A percentile compares a stretch with the other conserved stretches of the same genome.
phyloP scores from a whole-genome alignment of 768 basidiomycete species.

The Trametes gibbosa region DNA sequence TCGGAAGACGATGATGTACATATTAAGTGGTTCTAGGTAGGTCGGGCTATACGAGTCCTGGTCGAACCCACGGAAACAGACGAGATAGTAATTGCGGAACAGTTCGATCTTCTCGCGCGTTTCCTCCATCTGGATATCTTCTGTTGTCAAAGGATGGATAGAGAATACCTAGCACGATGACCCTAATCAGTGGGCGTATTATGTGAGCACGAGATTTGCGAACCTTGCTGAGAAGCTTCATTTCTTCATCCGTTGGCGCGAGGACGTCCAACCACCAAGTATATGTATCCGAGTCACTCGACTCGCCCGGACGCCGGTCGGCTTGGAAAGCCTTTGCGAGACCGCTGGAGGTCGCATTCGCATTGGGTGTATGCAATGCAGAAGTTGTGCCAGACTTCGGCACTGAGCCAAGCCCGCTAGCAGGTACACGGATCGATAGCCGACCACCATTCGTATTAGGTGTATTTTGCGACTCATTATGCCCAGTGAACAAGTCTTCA shows the following conservation, averaged over 20 bases:
- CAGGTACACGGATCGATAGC: background rate
- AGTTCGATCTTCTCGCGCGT: slow-evolving; percentile 99
- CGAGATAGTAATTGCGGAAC: slow-evolving; percentile 97
- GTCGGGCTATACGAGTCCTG: slow-evolving; percentile 98
- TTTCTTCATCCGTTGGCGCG: slow-evolving; percentile 95
- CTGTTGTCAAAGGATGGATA: slow-evolving; percentile 97
- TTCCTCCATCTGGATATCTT: slow-evolving; percentile 99
- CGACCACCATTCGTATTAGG: slow-evolving; percentile 1
- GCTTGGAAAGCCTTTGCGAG: slow-evolving; percentile 18
- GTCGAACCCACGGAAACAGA: slow-evolving; percentile 98
- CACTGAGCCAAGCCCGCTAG: background rate
- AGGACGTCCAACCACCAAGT: slow-evolving; percentile 98
- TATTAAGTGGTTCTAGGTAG: slow-evolving; percentile 95
- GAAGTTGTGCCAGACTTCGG: slow-evolving; percentile 16
- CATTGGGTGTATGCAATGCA: slow-evolving; percentile 11
- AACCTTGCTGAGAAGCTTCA: slow-evolving; percentile 95
- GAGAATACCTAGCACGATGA: slow-evolving; percentile 77
- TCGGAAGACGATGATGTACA: slow-evolving; percentile 99
- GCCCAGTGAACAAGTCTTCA: slow-evolving; percentile 79
- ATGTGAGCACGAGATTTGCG: slow-evolving; percentile 1
- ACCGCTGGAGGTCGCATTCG: background rate
- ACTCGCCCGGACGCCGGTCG: slow-evolving; percentile 23
- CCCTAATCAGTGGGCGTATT: background rate
- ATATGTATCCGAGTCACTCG: slow-evolving; percentile 55
- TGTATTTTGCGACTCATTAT: slow-evolving; percentile 22